Conservation (phyloP, 1,284 basidiomycete genomes). For the Meira miltonrushii region DNA sequence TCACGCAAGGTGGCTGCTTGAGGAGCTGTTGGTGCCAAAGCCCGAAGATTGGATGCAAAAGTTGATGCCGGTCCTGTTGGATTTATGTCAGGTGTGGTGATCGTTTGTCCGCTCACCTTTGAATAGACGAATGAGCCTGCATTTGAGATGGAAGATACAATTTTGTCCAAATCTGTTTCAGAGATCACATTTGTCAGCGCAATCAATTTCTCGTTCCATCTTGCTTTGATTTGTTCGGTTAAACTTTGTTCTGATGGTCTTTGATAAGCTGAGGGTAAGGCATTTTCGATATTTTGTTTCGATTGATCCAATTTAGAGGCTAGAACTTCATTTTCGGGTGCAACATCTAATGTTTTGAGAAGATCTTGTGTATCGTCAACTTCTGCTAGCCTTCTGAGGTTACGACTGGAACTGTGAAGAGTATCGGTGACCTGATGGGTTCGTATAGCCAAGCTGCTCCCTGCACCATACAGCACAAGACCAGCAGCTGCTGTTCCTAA, state of each 20-base stretch:
- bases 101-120: neutral
- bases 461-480: neutral
- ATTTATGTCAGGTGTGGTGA: neutral
- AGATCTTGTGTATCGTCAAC: conserved; percentile 10
- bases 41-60: neutral
- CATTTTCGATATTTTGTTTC: neutral
- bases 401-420: neutral
- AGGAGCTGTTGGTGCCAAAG: neutral
- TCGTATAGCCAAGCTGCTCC: neutral
- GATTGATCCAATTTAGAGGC: neutral
- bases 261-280: neutral
- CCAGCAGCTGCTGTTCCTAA: conserved; percentile 2
- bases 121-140: neutral
- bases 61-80: neutral
- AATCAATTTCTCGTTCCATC: conserved; percentile 7
- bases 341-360: neutral
- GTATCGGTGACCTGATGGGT: conserved; percentile 2
- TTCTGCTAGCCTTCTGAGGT: neutral
- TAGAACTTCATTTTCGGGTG: neutral
- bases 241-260: neutral
- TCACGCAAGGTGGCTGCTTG: conserved; percentile 2
- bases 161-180: conserved; percentile 5
- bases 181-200: neutral
- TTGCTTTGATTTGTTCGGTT: conserved; percentile 4
- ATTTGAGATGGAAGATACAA: neutral